Base-by-base conservation (phyloP, 495 filamentous ascomycete genomes). In the Cryomyces antarcticus region DNA sequence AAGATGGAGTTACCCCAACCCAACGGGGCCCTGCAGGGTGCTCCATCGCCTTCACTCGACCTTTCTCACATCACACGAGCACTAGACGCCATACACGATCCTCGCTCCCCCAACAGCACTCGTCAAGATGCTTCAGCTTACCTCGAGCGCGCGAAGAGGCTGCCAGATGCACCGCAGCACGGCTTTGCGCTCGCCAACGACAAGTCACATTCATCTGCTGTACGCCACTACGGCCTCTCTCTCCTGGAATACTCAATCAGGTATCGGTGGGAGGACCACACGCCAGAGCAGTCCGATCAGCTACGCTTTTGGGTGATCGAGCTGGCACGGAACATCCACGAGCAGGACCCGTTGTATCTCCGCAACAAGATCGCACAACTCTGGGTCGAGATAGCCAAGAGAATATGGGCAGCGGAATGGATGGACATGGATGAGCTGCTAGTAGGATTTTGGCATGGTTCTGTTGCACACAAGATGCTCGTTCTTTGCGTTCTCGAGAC, bases 301-400 rank as follows among this genome's bases (percentile, higher is more conserved):
- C 57, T 95, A 43, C 73, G 78, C 30, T 61, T 65, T 35, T 85
- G 82, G 70, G 69, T 92, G 31, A 60, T 93, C 30, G 64, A 78
- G 55, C 73, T 99, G 11, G 79, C 86, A n/a, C 72, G 78, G 50
- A 65, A 68, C 43, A 66, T 88, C 43, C 64, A 71, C 7, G 69
- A 71, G 41, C 68, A 77, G 24, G 88, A 99, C 55, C 83, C 86
- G 3, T 51, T 69, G 24, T 96, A 83, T 53, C 60, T 96, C 48
- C 73, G 87, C 52, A 96, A 89, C 63, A 96, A 96, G 61, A 78
- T 89, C 30, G 82, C 85, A n/a, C 80, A 88, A 61, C 61, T 96
- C 45, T 96, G 89, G 92, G 80, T 84, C 5, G 89, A 95, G 57
- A 62, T 93, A 41, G 85, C 86, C 28, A 96, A 99, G 64, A 71